Conservation (phyloP, 208 protist species). For the Crithidia bombi region DNA sequence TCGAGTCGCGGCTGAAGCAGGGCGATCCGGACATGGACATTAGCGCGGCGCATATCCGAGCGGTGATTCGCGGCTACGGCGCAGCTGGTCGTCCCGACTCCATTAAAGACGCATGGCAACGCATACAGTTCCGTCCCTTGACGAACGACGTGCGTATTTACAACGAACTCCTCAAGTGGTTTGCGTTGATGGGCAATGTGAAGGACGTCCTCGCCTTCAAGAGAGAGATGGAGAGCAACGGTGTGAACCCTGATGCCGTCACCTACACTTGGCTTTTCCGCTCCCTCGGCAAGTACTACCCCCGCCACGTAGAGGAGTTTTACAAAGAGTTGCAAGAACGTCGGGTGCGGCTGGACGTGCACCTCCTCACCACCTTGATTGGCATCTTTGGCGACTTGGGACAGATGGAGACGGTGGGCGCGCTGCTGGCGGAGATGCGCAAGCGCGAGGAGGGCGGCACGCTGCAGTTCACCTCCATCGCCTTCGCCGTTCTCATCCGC, state of each 20-base stretch:
- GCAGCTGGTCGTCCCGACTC: constrained; percentile 74
- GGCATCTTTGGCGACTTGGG: constrained; percentile 81
- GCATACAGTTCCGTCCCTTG: constrained; percentile 67
- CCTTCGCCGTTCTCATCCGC: constrained; percentile 81
- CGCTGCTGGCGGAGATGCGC: constrained; percentile 65
- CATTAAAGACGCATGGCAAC: constrained; percentile 78
- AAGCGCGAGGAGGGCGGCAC: constrained; percentile 75
- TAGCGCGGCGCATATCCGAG: constrained; percentile 79
- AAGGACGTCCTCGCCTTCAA: constrained; percentile 80
- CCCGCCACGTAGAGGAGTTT: constrained; percentile 72
- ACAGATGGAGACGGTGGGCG: constrained; percentile 53
- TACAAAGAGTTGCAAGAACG: constrained; percentile 69
- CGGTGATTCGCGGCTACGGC: constrained; percentile 87
- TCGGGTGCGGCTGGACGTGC: constrained; percentile 69
- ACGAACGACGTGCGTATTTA: constrained; percentile 84
- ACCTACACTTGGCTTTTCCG: constrained; percentile 86
- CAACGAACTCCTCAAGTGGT: constrained; percentile 91
- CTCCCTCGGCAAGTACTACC: constrained; percentile 84
- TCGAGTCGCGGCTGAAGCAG: constrained; percentile 84
- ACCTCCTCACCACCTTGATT: constrained; percentile 84
- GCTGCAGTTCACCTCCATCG: constrained; percentile 74
- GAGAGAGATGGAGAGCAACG: constrained; percentile 57
- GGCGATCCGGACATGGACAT: constrained; percentile 88
- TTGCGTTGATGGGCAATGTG: constrained; percentile 85
- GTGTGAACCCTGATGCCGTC: constrained; percentile 62